Evolutionary conservation across 225 moss, liverwort and hornwort species (phyloP).

Genomic region (Straminergon stramineum): DNA sequence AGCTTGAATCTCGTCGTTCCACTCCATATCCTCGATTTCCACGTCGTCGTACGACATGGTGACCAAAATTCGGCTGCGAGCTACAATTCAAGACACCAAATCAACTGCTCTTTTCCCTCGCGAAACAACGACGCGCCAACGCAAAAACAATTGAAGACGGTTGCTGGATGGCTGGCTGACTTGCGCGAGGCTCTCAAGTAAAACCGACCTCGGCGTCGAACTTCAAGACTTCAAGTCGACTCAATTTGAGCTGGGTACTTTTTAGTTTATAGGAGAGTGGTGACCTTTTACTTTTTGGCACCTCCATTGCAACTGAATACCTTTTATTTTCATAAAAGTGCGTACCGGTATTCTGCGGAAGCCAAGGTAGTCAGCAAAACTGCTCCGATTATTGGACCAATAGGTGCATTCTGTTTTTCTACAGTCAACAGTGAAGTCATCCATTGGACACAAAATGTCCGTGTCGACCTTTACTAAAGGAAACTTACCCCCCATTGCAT

Average conservation of each 20-base stretch:
- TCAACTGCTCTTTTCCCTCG: neutral
- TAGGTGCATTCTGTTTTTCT: too few relatives aligned
- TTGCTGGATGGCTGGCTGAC: neutral
- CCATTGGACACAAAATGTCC: too few relatives aligned
- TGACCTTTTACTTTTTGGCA: neutral
- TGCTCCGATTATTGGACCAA: too few relatives aligned
- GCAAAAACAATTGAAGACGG: neutral
- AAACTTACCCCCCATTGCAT: too few relatives aligned
- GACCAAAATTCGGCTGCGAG: neutral
- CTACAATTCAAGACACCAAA: neutral
- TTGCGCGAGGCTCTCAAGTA: neutral
- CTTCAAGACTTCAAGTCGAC: neutral
- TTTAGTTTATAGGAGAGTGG: neutral
- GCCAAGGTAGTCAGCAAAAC: too few relatives aligned
- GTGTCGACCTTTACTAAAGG: too few relatives aligned
- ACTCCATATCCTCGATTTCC: slow-evolving; percentile 99
- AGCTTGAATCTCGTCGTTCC: slow-evolving; percentile 62
- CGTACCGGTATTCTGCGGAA: neutral
- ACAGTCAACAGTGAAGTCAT: too few relatives aligned
- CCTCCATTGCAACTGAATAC: neutral
- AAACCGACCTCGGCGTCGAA: neutral
- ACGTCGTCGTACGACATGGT: slow-evolving; percentile 97
- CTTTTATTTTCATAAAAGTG: neutral
- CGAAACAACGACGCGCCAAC: neutral
- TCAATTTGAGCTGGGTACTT: neutral